Conservation (phyloP, 371 early-diverging fungal species). For the Rhizopus arrhizus region DNA sequence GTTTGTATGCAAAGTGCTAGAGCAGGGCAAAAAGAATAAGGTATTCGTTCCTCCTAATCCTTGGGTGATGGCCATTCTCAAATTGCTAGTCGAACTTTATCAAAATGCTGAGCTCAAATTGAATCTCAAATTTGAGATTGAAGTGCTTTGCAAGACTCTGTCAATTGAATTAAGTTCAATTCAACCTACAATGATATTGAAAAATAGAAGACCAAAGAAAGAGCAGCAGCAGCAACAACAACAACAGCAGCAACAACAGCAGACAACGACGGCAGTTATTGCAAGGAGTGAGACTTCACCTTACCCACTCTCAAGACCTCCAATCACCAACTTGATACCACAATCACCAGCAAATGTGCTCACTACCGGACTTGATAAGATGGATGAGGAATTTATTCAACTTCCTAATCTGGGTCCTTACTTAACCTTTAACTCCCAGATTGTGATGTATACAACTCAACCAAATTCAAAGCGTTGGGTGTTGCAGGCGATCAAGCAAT, state of each 20-base stretch:
- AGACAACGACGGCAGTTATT: slow-evolving; percentile 12
- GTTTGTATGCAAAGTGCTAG: slow-evolving; percentile 96
- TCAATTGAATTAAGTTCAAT: slow-evolving; percentile 74
- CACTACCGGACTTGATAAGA: slow-evolving; percentile 3
- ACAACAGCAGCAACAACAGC: not conserved
- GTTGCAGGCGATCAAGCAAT: slow-evolving; percentile 83
- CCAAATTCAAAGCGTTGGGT: slow-evolving; percentile 84
- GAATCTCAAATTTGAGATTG: slow-evolving; percentile 96
- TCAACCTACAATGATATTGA: slow-evolving; percentile 70
- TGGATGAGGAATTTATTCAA: slow-evolving; percentile 13
- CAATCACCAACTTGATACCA: slow-evolving; percentile 20
- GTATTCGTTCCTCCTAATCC: slow-evolving; percentile 97
- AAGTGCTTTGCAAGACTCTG: slow-evolving; percentile 93
- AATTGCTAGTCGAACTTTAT: slow-evolving; percentile 89
- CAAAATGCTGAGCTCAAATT: slow-evolving; percentile 90
- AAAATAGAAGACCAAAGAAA: slow-evolving; percentile 61
- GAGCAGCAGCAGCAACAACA: no score
- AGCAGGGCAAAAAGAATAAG: slow-evolving; percentile 79
- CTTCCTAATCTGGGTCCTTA: slow-evolving; percentile 69
- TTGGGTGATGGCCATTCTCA: slow-evolving; percentile 95
- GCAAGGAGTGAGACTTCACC: slow-evolving; percentile 35
- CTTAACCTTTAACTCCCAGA: slow-evolving; percentile 71
- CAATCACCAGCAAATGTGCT: not conserved
- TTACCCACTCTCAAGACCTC: slow-evolving; percentile 19
- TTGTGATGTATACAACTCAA: slow-evolving; percentile 75